Base-by-base conservation (phyloP, 2,329 filamentous ascomycete species). In the Cladosporium sp. region DNA sequence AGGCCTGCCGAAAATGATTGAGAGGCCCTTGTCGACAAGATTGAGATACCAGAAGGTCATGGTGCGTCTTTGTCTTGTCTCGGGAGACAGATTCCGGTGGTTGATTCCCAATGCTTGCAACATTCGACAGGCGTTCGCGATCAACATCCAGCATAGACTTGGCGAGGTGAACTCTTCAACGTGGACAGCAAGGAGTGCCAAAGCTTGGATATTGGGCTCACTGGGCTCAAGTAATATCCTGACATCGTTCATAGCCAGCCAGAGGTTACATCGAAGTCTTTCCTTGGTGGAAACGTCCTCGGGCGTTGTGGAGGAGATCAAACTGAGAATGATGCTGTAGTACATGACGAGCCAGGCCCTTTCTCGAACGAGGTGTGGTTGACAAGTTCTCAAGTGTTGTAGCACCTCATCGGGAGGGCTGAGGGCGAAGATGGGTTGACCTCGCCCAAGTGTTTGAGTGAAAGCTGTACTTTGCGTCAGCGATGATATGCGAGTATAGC, bases 1-100 rank as follows among this genome's bases (percentile, higher is more conserved):
- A 2, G 64, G 62, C 42, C 61, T 48, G n/a, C 62, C 60, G 24
- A 66, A 61, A 6, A 59, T 62, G 3, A 67, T 48, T 7, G 63
- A 61, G 13, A 67, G 49, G 2, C 56, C 50, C 44, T 64, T 65
- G 42, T 67, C 65, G 5, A 67, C 37, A 12, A 61, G 22, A 40
- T 67, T 66, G 7, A 67, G 56, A 32, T 60, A 58, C 65, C 65
- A 67, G 55, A 65, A 66, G 34, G 61, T 45, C 45, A 66, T 60
- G 17, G 19, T 25, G 3, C 65, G 58, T n/a, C 63, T 57, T 22
- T 66, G 58, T 0, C 59, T 53, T 10, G 56, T 62, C 37, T 59
- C 40, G 1, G 53, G 19, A n/a, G 62, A 59, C 10, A 64, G 56
- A n/a, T 50, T 35, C 10, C 61, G 59, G 19, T 58, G 58, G 40